Evolutionary conservation across 805 yeast species (phyloP), one percentile per base, ranked within the genome.

Genomic region (Ogataea siamensis): DNA sequence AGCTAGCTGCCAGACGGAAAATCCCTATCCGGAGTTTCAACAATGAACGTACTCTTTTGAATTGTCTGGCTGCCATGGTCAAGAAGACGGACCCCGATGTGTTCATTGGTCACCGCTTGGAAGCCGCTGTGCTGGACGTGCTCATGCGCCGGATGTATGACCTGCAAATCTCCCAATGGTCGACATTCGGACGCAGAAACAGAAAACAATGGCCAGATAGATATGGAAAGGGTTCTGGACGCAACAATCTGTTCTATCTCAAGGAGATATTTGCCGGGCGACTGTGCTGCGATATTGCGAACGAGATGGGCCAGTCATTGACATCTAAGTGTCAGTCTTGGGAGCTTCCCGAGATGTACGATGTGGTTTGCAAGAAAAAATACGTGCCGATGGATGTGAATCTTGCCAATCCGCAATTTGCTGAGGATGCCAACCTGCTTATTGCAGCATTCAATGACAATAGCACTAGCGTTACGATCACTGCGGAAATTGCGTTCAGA

Each of bases 271-370:
- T 83, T 54, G 78, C 88, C 25, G 99, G 99, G 24, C 73, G 99
- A 51, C 71, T 93, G 39, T 54, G 91, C 31, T 87, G 96, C 71
- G 99, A 93, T 62, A 78, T 93, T 55, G 87, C 91, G 35, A 93
- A 93, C 61, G 96, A 87, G 54, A 76, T 89, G 79, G 99, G 98
- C 33, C 93, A 84, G 58, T 89, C 97, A 0, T 68, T 91, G 46
- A 87, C 96, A 4, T 68, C 83, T 4, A 87, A 88, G 58, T 93
- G 98, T 64, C 95, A 87, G 60, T 84, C 91, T 12, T 93, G 96
- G 96, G 94, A 87, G 42, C 68, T 93, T 40, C 71, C 84, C 10
- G 99, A 93, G 61, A 93, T 93, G 98, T 83, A 79, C 51, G 81
- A 78, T 20, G 74, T 86, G 34, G 84, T 86, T 12, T 80, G 96